phyloP scores from a whole-genome alignment of 2,329 filamentous ascomycete species.

The Calonectria montana region DNA sequence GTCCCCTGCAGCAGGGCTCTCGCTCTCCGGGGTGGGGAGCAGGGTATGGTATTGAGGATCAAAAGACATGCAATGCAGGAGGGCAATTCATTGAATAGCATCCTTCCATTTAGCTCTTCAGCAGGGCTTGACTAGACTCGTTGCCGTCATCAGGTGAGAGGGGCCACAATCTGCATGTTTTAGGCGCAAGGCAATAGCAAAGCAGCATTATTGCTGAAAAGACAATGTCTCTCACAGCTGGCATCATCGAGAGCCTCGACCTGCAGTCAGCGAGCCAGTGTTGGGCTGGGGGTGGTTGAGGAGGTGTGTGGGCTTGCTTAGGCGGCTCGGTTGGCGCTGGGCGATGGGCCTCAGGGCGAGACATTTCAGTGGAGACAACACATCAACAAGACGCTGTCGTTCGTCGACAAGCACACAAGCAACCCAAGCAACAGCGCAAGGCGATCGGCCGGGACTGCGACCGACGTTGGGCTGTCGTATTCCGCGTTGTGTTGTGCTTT shows the following conservation, averaged over 20 bases:
- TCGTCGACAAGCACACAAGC: not conserved
- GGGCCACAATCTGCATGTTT: not conserved
- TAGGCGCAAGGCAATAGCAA: not conserved
- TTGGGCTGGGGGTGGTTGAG: not conserved
- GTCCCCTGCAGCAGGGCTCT: constrained; percentile 2
- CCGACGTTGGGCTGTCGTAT: constrained; percentile 9
- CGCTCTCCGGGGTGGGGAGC: not conserved
- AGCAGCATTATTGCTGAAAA: not conserved
- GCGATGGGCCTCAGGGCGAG: constrained; percentile 19
- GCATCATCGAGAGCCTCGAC: not conserved
- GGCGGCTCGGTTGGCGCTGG: not conserved
- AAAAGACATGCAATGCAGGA: not conserved
- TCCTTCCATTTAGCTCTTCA: not conserved
- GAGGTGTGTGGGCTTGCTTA: not conserved
- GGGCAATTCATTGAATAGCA: not conserved
- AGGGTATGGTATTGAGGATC: not conserved
- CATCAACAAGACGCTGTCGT: constrained; percentile 11
- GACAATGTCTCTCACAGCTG: not conserved
- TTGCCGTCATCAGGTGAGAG: not conserved
- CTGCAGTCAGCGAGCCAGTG: not conserved
- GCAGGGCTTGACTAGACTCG: not conserved
- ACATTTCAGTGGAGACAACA: constrained; percentile 18
- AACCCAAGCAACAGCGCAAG: not conserved
- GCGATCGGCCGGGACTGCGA: constrained; percentile 6
- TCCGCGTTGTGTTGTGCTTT: not conserved